Evolutionary conservation across 345 rosid genomes (phyloP), one percentile per base, ranked within the genome.

Genomic region (Populus alba): DNA sequence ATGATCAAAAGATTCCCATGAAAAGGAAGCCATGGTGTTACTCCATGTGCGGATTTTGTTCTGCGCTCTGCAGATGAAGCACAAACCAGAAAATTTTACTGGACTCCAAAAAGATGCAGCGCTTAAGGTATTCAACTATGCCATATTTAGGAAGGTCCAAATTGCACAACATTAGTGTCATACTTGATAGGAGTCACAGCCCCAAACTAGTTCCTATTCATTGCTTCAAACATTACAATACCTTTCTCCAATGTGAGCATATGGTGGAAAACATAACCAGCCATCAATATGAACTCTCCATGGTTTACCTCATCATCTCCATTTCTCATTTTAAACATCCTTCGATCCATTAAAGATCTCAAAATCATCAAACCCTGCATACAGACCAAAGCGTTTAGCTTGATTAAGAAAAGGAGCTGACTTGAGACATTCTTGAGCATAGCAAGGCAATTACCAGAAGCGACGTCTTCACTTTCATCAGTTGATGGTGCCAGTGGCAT

Each of bases 281-380:
- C 27, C 43, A 2, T 18, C 61, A 33, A 25, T 59, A 59, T 9
- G 23, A 59, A 59, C 65, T 59, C 65, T 23, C 29, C 65, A 4
- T 23, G 45, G 38, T 25, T 25, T 76, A 31, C 43, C 2, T 29
- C 22, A 13, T 70, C 22, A 77, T 71, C 47, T 41, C 39, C 67
- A 20, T 27, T 47, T 51, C 27, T 12, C 80, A 31, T 47, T 53
- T 66, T 66, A 49, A 41, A 47, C 72, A 72, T 71, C 75, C 38
- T 75, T 78, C 82, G 75, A 39, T 33, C 79, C 77, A 55, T 78
- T 81, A 82, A 92, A 91, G 81, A 96, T 90, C 88, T 96, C 97
- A 68, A 63, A 76, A 78, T 94, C 99, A 81, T 87, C 86, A 35
- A 96, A 96, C 25, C 95, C 98, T 96, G 91, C 88, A 85, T 9